phyloP scores from a whole-genome alignment of 2,329 filamentous ascomycete genomes.

The Aspergillus sp. region DNA sequence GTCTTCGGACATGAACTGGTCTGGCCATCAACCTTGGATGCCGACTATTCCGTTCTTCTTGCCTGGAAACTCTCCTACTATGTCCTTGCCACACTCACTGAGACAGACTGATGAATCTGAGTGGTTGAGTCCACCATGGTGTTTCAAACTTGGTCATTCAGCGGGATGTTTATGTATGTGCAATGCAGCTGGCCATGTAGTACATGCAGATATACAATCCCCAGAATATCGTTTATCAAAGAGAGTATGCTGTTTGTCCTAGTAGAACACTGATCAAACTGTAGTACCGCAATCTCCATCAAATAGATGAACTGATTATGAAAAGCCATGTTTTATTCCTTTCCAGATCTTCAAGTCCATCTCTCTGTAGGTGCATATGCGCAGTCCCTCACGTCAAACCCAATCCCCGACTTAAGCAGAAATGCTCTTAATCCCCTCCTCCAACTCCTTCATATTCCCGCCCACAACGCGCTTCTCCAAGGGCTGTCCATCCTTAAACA shows the following conservation, averaged over 20 bases:
- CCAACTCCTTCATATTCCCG: conserved; percentile 28
- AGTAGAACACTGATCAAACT: too few species aligned
- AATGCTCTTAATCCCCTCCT: conserved; percentile 26
- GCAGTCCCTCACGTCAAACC: too few species aligned
- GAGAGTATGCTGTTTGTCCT: too few species aligned
- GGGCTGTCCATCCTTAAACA: conserved; percentile 41
- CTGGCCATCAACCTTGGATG: conserved; percentile 8
- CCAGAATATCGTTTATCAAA: not conserved
- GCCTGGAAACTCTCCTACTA: not conserved
- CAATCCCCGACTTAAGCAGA: not conserved
- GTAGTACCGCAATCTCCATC: too few species aligned
- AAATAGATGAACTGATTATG: too few species aligned
- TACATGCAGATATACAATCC: not conserved
- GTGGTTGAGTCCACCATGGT: not conserved
- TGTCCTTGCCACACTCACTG: conserved; percentile 3
- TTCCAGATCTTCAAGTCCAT: too few species aligned
- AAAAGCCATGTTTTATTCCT: too few species aligned
- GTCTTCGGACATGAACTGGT: conserved; percentile 4
- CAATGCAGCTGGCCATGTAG: not conserved
- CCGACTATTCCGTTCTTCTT: conserved; percentile 1
- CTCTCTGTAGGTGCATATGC: too few species aligned
- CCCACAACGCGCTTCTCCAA: conserved; percentile 29
- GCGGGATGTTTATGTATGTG: not conserved
- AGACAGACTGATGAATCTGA: conserved; percentile 8
- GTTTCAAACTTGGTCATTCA: not conserved